Conservation (phyloP, 169 alveolate species). For the Blepharisma undulans region DNA sequence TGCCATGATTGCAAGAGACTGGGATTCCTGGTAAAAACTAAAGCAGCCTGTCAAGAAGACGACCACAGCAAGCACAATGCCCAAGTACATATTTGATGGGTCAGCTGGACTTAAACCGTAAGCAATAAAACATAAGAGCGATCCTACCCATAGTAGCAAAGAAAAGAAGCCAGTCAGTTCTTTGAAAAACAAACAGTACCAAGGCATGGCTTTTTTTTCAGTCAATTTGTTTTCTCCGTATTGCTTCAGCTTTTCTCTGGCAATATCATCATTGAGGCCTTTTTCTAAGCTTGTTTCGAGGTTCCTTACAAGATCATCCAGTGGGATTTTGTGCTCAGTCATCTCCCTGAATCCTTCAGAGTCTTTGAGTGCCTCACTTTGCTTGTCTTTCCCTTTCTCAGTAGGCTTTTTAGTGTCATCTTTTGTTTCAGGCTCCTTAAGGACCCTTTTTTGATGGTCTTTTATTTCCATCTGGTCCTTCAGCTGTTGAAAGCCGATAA, state of each 20-base stretch:
- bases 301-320: neutral
- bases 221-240: conserved; percentile 80
- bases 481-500: conserved; percentile 7
- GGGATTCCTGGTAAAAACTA: conserved; percentile 63
- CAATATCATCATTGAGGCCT: neutral
- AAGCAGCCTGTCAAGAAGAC: conserved; percentile 72
- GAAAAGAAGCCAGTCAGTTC: conserved; percentile 82
- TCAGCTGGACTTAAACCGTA: conserved; percentile 70
- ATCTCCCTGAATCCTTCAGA: conserved; percentile 4
- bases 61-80: conserved; percentile 70
- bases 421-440: neutral
- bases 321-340: neutral
- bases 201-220: conserved; percentile 75
- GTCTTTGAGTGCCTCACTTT: neutral
- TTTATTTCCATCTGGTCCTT: neutral
- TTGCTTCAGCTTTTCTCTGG: neutral
- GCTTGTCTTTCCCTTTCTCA: conserved; percentile 11
- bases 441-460: neutral
- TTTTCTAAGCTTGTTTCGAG: neutral
- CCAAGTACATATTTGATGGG: conserved; percentile 79
- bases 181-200: conserved; percentile 68
- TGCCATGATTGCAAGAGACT: conserved; percentile 77
- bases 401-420: neutral
- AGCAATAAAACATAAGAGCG: conserved; percentile 76
- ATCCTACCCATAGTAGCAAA: conserved; percentile 81